Base-by-base conservation (phyloP, 2,329 filamentous ascomycete genomes). In the Cladophialophora immunda region DNA sequence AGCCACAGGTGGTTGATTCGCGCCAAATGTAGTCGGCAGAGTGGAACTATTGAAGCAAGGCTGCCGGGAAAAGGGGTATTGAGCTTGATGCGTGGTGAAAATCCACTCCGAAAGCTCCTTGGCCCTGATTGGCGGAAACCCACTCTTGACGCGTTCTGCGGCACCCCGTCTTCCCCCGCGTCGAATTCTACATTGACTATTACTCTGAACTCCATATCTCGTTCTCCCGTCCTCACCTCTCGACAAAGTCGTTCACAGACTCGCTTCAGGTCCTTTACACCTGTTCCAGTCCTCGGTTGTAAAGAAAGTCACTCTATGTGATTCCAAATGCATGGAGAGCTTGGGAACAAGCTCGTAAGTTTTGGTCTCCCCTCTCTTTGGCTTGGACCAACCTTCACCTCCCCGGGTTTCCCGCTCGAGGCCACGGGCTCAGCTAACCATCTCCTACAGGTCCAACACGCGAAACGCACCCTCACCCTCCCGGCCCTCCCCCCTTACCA, bases 381-480 rank as follows among this genome's bases (percentile, higher is more conserved):
- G 15, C 36, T 32, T 9, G 19, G 15, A 38, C 34, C 19, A 34
- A 47, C 36, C 47, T 29, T 45, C 41, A 30, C 17, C 4, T 34
- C 32, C 22, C 9, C 19, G n/a, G n/a, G n/a, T n/a, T n/a, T n/a
- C n/a, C n/a, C n/a, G n/a, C n/a, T n/a, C n/a, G n/a, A n/a, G n/a
- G n/a, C n/a, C n/a, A n/a, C n/a, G n/a, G n/a, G n/a, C n/a, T n/a
- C n/a, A n/a, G n/a, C 53, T 25, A 15, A 17, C 11, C 13, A 11
- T 57, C 34, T 13, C 27, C 13, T 22, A 11, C 30, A 97, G 92
- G 94, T 96, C 73, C 91, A 94, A 83, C 92, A 98, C 84, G 95
- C 95, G 78, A 98, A 98, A 85, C 89, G 95, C 77, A 97, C 92
- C 19, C 93, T 95, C 79, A 91, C 92, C 71, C 87, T 99, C 64